Conservation (phyloP, 2,329 filamentous ascomycete species). For the Diatrype stigma region DNA sequence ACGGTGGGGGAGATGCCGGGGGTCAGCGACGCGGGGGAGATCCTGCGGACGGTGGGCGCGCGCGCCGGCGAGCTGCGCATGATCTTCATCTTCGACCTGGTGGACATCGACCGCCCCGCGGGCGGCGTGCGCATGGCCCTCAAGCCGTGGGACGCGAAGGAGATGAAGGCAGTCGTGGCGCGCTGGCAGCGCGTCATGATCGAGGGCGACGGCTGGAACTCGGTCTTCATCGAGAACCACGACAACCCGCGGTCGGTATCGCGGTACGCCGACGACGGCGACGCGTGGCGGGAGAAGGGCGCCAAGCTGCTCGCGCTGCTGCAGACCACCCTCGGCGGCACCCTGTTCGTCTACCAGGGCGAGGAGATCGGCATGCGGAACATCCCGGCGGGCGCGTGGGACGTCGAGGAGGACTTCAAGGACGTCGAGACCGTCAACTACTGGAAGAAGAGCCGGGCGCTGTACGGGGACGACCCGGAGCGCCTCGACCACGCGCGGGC, state of each 20-base stretch:
- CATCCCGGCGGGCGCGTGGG: slow-evolving; percentile 34
- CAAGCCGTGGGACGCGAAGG: slow-evolving; percentile 41
- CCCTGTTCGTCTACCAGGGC: slow-evolving; percentile 63
- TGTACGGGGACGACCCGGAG: slow-evolving; percentile 29
- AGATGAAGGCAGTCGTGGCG: slow-evolving; percentile 34
- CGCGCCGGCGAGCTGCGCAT: slow-evolving; percentile 60
- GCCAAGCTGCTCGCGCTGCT: slow-evolving; percentile 58
- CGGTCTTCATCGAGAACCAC: slow-evolving; percentile 62
- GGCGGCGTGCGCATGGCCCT: slow-evolving; percentile 37
- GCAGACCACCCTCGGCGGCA: slow-evolving; percentile 50
- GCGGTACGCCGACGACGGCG: slow-evolving; percentile 47
- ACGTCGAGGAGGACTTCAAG: slow-evolving; percentile 54
- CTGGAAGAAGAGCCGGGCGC: slow-evolving; percentile 31
- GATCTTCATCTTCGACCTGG: slow-evolving; percentile 66
- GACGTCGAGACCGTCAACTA: slow-evolving; percentile 47
- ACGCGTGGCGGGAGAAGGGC: slow-evolving; percentile 41
- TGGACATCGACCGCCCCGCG: slow-evolving; percentile 53
- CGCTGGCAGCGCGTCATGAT: slow-evolving; percentile 44
- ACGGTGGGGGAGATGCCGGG: slow-evolving; percentile 67
- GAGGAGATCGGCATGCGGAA: slow-evolving; percentile 65
- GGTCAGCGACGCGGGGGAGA: slow-evolving; percentile 53
- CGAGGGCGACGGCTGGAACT: slow-evolving; percentile 55
- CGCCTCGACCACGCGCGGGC: slow-evolving; percentile 42
- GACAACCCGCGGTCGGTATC: slow-evolving; percentile 58
- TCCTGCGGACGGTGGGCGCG: slow-evolving; percentile 57